Evolutionary conservation across 768 basidiomycete genomes (phyloP).

Genomic region (Tulasnella sp.): DNA sequence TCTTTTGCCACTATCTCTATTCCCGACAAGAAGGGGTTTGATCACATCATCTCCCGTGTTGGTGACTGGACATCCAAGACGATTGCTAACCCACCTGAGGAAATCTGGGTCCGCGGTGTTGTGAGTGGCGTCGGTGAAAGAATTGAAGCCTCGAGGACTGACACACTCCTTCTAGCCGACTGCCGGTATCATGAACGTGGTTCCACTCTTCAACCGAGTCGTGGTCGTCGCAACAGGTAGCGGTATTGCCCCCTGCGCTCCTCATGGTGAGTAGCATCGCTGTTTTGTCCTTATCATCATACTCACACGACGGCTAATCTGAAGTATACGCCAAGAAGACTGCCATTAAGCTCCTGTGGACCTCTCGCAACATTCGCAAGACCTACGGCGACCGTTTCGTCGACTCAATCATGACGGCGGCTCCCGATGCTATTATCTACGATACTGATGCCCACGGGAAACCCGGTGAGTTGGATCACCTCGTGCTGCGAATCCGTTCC

Average conservation of each 20-base stretch:
- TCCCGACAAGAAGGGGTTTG: constrained; percentile 49
- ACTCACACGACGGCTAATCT: not conserved
- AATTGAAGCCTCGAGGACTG: not conserved
- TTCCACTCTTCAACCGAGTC: constrained; percentile 31
- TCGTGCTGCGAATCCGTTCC: not conserved
- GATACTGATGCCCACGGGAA: constrained; percentile 31
- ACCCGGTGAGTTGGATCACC: not conserved
- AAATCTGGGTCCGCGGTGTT: constrained; percentile 58
- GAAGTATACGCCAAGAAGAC: constrained; percentile 23
- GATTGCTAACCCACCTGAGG: constrained; percentile 52
- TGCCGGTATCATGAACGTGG: constrained; percentile 28
- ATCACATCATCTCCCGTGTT: constrained; percentile 54
- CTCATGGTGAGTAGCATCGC: constrained; percentile 35
- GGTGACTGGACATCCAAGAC: constrained; percentile 59
- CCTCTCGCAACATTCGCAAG: constrained; percentile 56
- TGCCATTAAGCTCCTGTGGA: constrained; percentile 49
- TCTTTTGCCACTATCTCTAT: constrained; percentile 30
- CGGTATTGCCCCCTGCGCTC: constrained; percentile 59
- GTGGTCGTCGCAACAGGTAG: constrained; percentile 45
- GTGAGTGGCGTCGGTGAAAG: constrained; percentile 1
- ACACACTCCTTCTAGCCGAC: constrained; percentile 7
- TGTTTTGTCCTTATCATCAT: not conserved
- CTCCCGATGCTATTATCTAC: constrained; percentile 29
- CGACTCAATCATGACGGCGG: constrained; percentile 50
- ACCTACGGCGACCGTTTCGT: constrained; percentile 62